A percentile compares a stretch with the other conserved stretches of the same genome.
phyloP scores from a whole-genome alignment of 164 flowering plant genomes.

The Annona cherimola region DNA sequence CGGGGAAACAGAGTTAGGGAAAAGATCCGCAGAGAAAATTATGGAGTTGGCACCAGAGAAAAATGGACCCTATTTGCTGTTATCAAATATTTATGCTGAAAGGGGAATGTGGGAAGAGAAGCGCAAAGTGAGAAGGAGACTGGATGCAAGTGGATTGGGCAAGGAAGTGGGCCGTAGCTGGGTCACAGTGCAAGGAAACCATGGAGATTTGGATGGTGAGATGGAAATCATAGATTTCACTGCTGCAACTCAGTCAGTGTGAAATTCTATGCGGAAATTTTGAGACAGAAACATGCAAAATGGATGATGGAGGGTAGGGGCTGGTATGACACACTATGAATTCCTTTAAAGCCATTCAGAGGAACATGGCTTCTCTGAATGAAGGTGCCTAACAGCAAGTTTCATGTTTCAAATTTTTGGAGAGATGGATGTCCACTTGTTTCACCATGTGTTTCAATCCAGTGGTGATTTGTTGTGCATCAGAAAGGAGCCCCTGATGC shows the following conservation, averaged over 20 bases:
- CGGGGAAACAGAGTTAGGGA: slow-evolving; percentile 29
- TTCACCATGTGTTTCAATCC: neutral
- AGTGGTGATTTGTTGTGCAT: neutral
- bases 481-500: neutral
- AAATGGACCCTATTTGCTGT: slow-evolving; percentile 22
- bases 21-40: slow-evolving; percentile 20
- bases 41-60: slow-evolving; percentile 25
- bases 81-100: slow-evolving; percentile 31
- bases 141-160: slow-evolving; percentile 21
- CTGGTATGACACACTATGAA: too few relatives aligned
- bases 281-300: neutral
- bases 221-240: neutral
- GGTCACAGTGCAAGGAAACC: slow-evolving; percentile 12
- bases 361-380: neutral
- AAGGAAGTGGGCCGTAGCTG: slow-evolving; percentile 26
- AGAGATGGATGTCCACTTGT: neutral
- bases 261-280: neutral
- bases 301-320: too few relatives aligned
- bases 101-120: slow-evolving; percentile 33
- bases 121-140: slow-evolving; percentile 21
- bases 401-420: neutral
- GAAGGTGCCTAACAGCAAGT: neutral
- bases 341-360: neutral
- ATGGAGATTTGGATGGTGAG: neutral
- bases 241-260: neutral